Base-by-base conservation (phyloP, 371 early-diverging fungal genomes). In the Batrachochytrium dendrobatidis region DNA sequence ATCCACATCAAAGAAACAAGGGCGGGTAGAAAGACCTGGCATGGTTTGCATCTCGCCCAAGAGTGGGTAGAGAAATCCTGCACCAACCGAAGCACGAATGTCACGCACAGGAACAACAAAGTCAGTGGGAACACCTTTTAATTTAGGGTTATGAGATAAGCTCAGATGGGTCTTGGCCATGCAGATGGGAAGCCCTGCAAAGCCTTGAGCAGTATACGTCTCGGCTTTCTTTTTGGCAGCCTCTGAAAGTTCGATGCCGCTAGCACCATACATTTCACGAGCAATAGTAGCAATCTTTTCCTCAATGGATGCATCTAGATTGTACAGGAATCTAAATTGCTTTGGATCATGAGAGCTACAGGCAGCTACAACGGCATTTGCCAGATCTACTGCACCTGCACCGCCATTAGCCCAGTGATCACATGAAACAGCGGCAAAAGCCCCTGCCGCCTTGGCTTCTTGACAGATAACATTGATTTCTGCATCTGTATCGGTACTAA, bases 81-180 rank as follows among this genome's bases (percentile, higher is more conserved):
- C 97, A 46, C 95, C 97, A n/a, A 90, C 92, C 6, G 87, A 87
- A 3, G 90, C 90, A 35, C 94, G 84, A 51, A 96, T 87, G 65
- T 96, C 97, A 34, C 95, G 86, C 56, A 96, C 87, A 10, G 94
- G 95, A 29, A 95, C 84, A 49, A 81, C 83, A 68, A 97, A 96
- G 25, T 72, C 94, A 30, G 85, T 85, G 5, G 97, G 97, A 0
- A 90, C 95, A 58, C 88, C 86, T 81, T 97, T 97, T 52, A 88
- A 76, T 32, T 81, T 84, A 7, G 94, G 89, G 64, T 95, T 90
- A 55, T 91, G 91, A 39, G 92, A 90, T 61, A 97, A 82, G 50
- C 85, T 85, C 66, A 90, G 81, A 67, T 95, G 95, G 6, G 97
- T 97, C 83, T 97, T 97, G 59, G 97, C 95, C 97, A 97, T 95